Evolutionary conservation across 2,329 filamentous ascomycete genomes (phyloP).

Genomic region (Curvularia sp.): DNA sequence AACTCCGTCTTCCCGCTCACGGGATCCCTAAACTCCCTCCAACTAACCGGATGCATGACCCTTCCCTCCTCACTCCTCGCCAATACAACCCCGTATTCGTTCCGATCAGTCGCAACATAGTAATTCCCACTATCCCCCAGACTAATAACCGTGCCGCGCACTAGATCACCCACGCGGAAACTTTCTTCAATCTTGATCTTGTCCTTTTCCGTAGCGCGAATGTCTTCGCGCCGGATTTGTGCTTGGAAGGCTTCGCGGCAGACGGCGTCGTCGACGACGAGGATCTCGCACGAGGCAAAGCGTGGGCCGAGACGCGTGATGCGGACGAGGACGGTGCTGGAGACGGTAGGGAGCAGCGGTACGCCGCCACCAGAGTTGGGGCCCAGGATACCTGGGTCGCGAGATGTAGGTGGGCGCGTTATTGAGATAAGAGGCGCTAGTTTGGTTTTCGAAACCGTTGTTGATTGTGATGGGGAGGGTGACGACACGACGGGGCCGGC

Average conservation of each 20-base stretch:
- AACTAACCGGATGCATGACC: slow-evolving; percentile 90
- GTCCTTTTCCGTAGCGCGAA: slow-evolving; percentile 94
- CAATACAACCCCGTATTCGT: slow-evolving; percentile 93
- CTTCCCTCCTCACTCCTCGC: slow-evolving; percentile 87
- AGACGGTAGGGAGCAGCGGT: slow-evolving; percentile 81
- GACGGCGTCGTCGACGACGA: slow-evolving; percentile 73
- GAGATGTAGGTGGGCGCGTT: slow-evolving; percentile 28
- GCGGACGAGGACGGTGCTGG: slow-evolving; percentile 79
- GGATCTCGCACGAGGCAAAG: slow-evolving; percentile 84
- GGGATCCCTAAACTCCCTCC: slow-evolving; percentile 91
- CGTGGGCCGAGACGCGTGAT: slow-evolving; percentile 85
- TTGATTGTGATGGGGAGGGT: slow-evolving; percentile 52
- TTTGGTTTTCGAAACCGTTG: slow-evolving; percentile 61
- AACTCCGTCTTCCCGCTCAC: slow-evolving; percentile 77
- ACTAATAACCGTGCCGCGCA: slow-evolving; percentile 85
- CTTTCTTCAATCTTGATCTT: slow-evolving; percentile 89
- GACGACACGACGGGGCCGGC: slow-evolving; percentile 69
- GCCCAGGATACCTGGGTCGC: slow-evolving; percentile 30
- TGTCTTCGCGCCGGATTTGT: slow-evolving; percentile 85
- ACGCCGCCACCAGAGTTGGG: slow-evolving; percentile 55
- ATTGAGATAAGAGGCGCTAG: slow-evolving; percentile 51
- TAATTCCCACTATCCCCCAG: slow-evolving; percentile 94
- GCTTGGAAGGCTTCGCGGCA: slow-evolving; percentile 84
- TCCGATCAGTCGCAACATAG: slow-evolving; percentile 89
- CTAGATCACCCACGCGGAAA: slow-evolving; percentile 91